phyloP scores from a whole-genome alignment of 352 stramenopile genomes.

The Pythium plurisporium region DNA sequence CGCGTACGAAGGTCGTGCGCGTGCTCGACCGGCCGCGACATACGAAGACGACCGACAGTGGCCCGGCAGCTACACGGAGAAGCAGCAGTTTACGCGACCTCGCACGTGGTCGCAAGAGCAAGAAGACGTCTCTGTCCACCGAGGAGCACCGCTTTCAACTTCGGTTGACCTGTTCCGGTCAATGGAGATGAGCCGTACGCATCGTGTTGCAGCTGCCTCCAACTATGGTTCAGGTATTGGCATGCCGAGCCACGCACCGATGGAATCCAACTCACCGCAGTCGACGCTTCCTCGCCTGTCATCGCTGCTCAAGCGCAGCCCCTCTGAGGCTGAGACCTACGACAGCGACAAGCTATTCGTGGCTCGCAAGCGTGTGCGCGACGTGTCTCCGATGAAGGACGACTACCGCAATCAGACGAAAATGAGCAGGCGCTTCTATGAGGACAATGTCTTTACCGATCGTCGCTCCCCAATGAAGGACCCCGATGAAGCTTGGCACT shows the following conservation, averaged over 20 bases:
- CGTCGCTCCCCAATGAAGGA: background rate
- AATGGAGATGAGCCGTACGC: background rate
- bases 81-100: background rate
- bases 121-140: constrained; percentile 3
- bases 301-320: constrained; percentile 13
- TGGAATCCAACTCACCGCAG: background rate
- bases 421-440: constrained; percentile 3
- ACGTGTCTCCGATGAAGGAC: background rate
- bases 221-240: background rate
- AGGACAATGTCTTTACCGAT: constrained; percentile 1
- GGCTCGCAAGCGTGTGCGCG: constrained; percentile 14
- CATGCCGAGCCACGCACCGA: background rate
- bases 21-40: background rate
- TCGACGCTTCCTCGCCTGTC: constrained; percentile 18
- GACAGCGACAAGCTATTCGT: constrained; percentile 7
- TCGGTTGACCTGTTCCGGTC: background rate
- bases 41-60: constrained; percentile 6
- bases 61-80: constrained; percentile 2
- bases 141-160: background rate
- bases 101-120: constrained; percentile 2
- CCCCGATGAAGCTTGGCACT: background rate
- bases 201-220: background rate
- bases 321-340: background rate
- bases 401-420: background rate
- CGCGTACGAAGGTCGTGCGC: constrained; percentile 12